Percentiles rank a stretch among this genome's conserved stretches.
phyloP scores from a whole-genome alignment of 2,329 filamentous ascomycete species.

The Alternaria sp. region DNA sequence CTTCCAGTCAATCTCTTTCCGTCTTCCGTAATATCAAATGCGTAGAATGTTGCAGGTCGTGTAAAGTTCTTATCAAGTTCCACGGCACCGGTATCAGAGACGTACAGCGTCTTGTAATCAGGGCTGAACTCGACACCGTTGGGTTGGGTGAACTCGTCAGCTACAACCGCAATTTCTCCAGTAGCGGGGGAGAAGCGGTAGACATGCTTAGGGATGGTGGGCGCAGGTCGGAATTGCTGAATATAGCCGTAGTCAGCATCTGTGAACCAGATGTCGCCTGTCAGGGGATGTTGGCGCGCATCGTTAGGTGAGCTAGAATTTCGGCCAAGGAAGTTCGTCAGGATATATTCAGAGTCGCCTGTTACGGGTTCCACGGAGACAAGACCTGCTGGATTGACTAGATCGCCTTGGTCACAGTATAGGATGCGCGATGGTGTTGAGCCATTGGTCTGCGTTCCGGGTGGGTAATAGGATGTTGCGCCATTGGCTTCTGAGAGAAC shows the following conservation, averaged over 20 bases:
- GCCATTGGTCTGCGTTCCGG: constrained; percentile 33
- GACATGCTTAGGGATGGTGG: constrained; percentile 47
- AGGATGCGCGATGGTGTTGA: constrained; percentile 41
- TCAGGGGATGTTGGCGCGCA: constrained; percentile 52
- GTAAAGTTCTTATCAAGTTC: constrained; percentile 47
- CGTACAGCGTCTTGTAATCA: constrained; percentile 56
- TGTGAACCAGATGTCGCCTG: constrained; percentile 61
- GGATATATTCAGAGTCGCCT: constrained; percentile 52
- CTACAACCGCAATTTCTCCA: constrained; percentile 53
- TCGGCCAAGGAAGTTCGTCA: constrained; percentile 60
- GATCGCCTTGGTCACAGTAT: constrained; percentile 50
- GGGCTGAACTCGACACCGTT: constrained; percentile 59
- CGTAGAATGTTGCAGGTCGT: constrained; percentile 55
- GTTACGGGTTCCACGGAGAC: constrained; percentile 58
- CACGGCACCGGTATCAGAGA: constrained; percentile 59
- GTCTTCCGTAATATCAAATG: constrained; percentile 53
- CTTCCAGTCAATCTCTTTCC: constrained; percentile 49
- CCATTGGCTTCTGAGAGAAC: constrained; percentile 52
- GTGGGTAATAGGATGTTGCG: constrained; percentile 48
- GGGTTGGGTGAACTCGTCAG: constrained; percentile 54
- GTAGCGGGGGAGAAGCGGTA: constrained; percentile 57
- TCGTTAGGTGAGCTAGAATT: constrained; percentile 58
- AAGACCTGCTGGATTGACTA: constrained; percentile 54
- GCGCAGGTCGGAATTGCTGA: constrained; percentile 43
- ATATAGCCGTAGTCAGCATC: constrained; percentile 53